A percentile compares a stretch with the other conserved stretches of the same genome.
Evolutionary conservation across 768 basidiomycete genomes (phyloP).

Genomic region (Pleurotus sapidus): DNA sequence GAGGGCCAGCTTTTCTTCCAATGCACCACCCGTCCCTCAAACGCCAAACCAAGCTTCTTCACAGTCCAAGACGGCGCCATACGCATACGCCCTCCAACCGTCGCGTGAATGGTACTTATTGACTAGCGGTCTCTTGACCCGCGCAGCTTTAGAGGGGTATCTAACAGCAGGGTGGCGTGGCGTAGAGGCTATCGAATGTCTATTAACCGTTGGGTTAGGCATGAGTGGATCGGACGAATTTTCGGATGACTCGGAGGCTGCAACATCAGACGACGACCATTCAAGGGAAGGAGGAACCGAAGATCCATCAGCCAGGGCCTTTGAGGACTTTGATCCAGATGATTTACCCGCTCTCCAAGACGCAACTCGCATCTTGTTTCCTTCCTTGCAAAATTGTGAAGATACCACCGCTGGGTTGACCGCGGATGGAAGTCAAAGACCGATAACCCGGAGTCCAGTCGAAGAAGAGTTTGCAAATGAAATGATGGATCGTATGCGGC

Average conservation of each 20-base stretch:
- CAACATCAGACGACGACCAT: conserved; percentile 9
- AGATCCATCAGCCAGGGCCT: conserved; percentile 33
- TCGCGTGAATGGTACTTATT: conserved; percentile 83
- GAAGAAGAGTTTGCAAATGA: conserved; percentile 74
- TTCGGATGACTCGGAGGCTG: neutral
- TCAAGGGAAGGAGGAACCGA: conserved; percentile 5
- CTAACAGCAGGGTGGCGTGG: conserved; percentile 81
- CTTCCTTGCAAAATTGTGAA: conserved; percentile 31
- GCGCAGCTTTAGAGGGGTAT: conserved; percentile 86
- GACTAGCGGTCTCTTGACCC: conserved; percentile 70
- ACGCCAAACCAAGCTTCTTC: conserved; percentile 1
- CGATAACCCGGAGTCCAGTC: conserved; percentile 20
- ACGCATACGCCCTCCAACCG: conserved; percentile 56
- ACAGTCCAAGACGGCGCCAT: conserved; percentile 28
- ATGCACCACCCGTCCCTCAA: conserved; percentile 12
- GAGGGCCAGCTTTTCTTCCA: neutral
- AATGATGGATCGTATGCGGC: conserved; percentile 68
- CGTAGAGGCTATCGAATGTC: conserved; percentile 60
- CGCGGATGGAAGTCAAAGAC: no score
- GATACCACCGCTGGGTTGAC: no score
- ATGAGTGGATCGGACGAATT: conserved; percentile 18
- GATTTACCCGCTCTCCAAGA: conserved; percentile 68
- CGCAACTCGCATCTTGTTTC: conserved; percentile 69
- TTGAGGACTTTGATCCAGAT: conserved; percentile 69
- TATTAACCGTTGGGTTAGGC: conserved; percentile 66